Evolutionary conservation across 371 early-diverging fungal species (phyloP).

Genomic region (Mortierella sp.): DNA sequence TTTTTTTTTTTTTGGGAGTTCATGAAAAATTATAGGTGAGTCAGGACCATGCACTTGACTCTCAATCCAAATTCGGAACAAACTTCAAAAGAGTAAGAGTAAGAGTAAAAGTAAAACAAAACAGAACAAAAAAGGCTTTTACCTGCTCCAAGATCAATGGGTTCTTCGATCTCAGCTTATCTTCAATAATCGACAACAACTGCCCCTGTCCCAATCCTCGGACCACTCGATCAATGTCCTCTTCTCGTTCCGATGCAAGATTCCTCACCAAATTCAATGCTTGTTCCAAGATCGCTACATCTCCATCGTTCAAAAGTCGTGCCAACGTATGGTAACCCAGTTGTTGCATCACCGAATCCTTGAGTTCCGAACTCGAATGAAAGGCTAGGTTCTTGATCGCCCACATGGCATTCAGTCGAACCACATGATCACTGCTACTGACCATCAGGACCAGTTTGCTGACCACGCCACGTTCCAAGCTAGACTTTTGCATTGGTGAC

Average conservation of each 20-base stretch:
- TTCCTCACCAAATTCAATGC: slow-evolving; percentile 84
- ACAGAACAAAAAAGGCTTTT: not conserved
- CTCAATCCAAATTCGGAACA: too few relatives aligned
- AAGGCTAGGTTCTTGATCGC: slow-evolving; percentile 86
- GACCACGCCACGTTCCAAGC: slow-evolving; percentile 84
- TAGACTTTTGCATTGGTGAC: slow-evolving; percentile 86
- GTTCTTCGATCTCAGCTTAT: slow-evolving; percentile 60
- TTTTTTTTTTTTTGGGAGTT: not conserved
- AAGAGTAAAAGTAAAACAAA: not conserved
- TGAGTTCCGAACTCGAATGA: slow-evolving; percentile 74
- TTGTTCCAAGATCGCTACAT: slow-evolving; percentile 78
- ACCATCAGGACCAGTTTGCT: slow-evolving; percentile 76
- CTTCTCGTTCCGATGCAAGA: slow-evolving; percentile 72
- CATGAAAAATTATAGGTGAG: too few relatives aligned
- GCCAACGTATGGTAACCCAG: slow-evolving; percentile 72
- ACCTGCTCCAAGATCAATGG: slow-evolving; percentile 58
- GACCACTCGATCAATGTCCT: slow-evolving; percentile 78
- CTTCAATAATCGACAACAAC: slow-evolving; percentile 74
- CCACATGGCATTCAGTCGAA: slow-evolving; percentile 86
- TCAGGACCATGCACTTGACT: too few relatives aligned
- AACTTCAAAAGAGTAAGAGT: not conserved
- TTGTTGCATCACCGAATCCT: slow-evolving; percentile 74
- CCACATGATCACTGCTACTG: slow-evolving; percentile 56
- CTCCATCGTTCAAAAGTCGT: slow-evolving; percentile 69
- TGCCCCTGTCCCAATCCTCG: slow-evolving; percentile 73